These are phyloP conservation scores for Acacia concinna DNA, from an alignment of 331 rosid species.

Conservation along the genomic window DNA sequence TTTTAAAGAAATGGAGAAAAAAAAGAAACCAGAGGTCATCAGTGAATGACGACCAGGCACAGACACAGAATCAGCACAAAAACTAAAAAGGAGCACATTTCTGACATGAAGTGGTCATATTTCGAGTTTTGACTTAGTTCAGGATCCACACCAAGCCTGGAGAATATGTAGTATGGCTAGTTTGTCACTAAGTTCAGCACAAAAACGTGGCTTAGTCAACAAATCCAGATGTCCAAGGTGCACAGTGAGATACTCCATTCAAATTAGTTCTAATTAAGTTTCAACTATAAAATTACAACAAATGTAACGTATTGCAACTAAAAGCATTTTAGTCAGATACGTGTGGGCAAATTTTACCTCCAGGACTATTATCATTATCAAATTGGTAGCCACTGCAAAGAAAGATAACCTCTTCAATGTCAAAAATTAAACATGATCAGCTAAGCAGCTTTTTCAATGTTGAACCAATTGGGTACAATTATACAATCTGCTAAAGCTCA, in stretches of 20 bases:
- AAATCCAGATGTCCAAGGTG: not conserved
- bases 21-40: not conserved
- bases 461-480: not conserved
- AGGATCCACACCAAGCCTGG: not conserved
- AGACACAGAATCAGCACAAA: not conserved
- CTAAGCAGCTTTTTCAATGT: not conserved
- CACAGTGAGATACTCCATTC: not conserved
- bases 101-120: not conserved
- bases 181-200: not conserved
- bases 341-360: slow-evolving; percentile 1
- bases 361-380: not conserved
- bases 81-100: not conserved
- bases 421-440: not conserved
- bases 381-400: not conserved
- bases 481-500: slow-evolving; percentile 13
- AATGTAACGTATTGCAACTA: not conserved
- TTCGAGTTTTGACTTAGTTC: not conserved
- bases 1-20: not conserved
- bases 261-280: not conserved
- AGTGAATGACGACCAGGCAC: not conserved
- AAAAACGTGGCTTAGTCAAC: not conserved
- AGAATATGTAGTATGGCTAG: not conserved
- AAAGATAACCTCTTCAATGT: not conserved
- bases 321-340: not conserved
- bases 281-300: not conserved